Evolutionary conservation across 176 grass and related monocot genomes (phyloP).

Genomic region (Musa troglodytarum): DNA sequence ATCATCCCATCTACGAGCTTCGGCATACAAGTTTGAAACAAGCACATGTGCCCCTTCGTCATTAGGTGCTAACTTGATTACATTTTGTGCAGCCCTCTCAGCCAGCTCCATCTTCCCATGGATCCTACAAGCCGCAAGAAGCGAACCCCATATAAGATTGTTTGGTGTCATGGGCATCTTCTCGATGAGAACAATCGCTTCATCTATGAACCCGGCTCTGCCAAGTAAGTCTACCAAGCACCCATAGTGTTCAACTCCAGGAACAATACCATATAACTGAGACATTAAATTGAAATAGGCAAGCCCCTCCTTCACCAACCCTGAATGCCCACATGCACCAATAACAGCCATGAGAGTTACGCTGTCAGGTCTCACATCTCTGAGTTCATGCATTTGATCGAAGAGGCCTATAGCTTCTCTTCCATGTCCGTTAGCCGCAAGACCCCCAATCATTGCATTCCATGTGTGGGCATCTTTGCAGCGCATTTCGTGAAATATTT

Average conservation of each 20-base stretch:
- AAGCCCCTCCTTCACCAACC: slow-evolving; percentile 56
- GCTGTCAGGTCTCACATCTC: slow-evolving; percentile 45
- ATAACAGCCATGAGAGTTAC: slow-evolving; percentile 65
- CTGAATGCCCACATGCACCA: slow-evolving; percentile 60
- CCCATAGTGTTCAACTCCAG: slow-evolving; percentile 64
- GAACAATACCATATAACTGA: slow-evolving; percentile 24
- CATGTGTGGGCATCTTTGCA: slow-evolving; percentile 46
- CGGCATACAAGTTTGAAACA: slow-evolving; percentile 63
- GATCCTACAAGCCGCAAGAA: slow-evolving; percentile 67
- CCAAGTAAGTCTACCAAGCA: slow-evolving; percentile 78
- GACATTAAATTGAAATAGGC: slow-evolving; percentile 51
- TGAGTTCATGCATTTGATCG: slow-evolving; percentile 41
- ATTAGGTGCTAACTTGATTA: slow-evolving; percentile 34
- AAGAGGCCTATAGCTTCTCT: slow-evolving; percentile 50
- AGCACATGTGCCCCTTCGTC: slow-evolving; percentile 58
- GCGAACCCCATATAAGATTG: slow-evolving; percentile 62
- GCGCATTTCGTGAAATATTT: slow-evolving; percentile 52
- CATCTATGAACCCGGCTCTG: slow-evolving; percentile 53
- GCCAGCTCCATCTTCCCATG: slow-evolving; percentile 45
- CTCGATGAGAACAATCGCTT: slow-evolving; percentile 58
- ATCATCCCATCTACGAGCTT: slow-evolving; percentile 52
- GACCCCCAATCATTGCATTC: slow-evolving; percentile 74
- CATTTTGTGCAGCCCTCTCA: slow-evolving; percentile 29
- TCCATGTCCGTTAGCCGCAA: slow-evolving; percentile 62
- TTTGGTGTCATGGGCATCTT: slow-evolving; percentile 59